Percentiles rank a stretch among this genome's conserved stretches.
Evolutionary conservation across 192 early-diverging fungal species (phyloP).

Genomic region (Thoreauomyces humboldtii): DNA sequence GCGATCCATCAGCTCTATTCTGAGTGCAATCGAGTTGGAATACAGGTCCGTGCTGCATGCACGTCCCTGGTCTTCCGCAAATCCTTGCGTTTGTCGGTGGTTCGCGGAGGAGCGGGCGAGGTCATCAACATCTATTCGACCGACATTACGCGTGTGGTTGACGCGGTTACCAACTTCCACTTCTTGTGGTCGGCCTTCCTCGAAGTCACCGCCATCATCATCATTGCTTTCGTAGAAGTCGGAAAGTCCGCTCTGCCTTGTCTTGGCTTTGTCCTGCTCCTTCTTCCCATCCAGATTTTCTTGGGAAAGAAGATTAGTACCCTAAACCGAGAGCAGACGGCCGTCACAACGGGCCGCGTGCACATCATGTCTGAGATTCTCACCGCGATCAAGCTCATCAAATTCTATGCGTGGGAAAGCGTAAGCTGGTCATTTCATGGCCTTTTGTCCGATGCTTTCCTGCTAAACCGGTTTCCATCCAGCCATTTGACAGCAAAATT

Average conservation of each 20-base stretch:
- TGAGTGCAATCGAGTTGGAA: slow-evolving; percentile 41
- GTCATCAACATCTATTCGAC: slow-evolving; percentile 61
- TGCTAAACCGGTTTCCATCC: no score
- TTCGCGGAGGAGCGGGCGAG: slow-evolving; percentile 60
- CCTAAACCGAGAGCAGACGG: slow-evolving; percentile 47
- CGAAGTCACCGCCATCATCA: slow-evolving; percentile 55
- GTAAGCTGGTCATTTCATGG: no score
- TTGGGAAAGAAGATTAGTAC: slow-evolving; percentile 50
- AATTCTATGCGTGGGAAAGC: slow-evolving; percentile 74
- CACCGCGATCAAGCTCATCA: slow-evolving; percentile 74
- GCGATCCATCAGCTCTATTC: slow-evolving; percentile 43
- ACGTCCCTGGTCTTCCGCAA: slow-evolving; percentile 67
- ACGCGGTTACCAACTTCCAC: slow-evolving; percentile 69
- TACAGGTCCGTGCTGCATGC: slow-evolving; percentile 48
- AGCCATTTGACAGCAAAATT: slow-evolving; percentile 60
- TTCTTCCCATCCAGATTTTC: slow-evolving; percentile 64
- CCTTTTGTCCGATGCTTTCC: no score
- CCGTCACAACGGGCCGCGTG: slow-evolving; percentile 55
- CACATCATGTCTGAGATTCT: slow-evolving; percentile 73
- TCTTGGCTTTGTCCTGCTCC: slow-evolving; percentile 45
- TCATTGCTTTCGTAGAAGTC: slow-evolving; percentile 53
- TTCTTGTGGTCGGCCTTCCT: slow-evolving; percentile 69
- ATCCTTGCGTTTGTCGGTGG: slow-evolving; percentile 53
- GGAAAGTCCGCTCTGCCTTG: slow-evolving; percentile 55
- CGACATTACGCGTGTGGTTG: slow-evolving; percentile 58